Conservation (phyloP, 2,329 filamentous ascomycete species). For the Aurifilum marmelostoma region DNA sequence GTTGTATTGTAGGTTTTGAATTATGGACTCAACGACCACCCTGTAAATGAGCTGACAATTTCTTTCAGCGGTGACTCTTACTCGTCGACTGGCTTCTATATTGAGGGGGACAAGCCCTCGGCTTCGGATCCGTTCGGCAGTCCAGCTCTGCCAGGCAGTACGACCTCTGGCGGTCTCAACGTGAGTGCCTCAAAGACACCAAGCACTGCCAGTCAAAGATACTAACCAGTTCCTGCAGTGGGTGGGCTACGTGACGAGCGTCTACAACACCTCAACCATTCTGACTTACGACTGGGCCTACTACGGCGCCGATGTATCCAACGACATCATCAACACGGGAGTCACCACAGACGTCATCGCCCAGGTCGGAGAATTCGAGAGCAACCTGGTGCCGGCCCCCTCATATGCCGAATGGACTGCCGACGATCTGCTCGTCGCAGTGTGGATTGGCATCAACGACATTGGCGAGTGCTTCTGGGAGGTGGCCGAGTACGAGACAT, state of each 20-base stretch:
- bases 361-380: conserved; percentile 24
- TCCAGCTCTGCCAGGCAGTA: conserved; percentile 16
- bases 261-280: conserved; percentile 26
- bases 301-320: conserved; percentile 28
- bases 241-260: conserved; percentile 26
- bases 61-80: conserved; percentile 26
- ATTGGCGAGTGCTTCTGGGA: conserved; percentile 29
- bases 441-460: conserved; percentile 29
- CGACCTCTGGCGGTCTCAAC: conserved; percentile 27
- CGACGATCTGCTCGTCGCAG: conserved; percentile 26
- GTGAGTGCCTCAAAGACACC: not conserved
- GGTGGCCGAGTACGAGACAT: conserved; percentile 12
- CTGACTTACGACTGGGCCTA: conserved; percentile 27
- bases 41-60: not conserved
- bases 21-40: too few species aligned
- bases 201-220: not conserved
- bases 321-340: conserved; percentile 28
- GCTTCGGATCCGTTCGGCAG: conserved; percentile 21
- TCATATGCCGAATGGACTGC: conserved; percentile 24
- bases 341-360: conserved; percentile 27
- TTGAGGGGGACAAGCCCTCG: conserved; percentile 26
- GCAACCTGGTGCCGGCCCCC: conserved; percentile 24
- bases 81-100: conserved; percentile 29
- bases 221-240: conserved; percentile 5
- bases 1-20: conserved; percentile 27